These are phyloP conservation scores for Byssochlamys sp. DNA, from an alignment of 2,329 filamentous ascomycete genomes.

Conservation along the genomic window DNA sequence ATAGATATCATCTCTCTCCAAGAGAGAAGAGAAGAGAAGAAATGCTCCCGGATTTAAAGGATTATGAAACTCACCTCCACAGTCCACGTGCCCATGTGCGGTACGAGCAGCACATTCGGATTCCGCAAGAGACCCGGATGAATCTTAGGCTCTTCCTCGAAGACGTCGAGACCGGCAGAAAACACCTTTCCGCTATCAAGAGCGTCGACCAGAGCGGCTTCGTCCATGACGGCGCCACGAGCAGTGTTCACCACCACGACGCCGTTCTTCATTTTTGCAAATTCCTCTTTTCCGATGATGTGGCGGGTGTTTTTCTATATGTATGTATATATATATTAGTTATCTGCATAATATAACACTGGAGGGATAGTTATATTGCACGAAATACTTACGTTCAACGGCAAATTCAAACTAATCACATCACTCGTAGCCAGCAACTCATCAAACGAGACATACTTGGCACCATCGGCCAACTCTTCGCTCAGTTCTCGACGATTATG, in stretches of 20 bases:
- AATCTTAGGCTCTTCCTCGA: constrained; percentile 67
- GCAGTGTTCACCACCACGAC: constrained; percentile 75
- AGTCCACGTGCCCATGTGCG: constrained; percentile 81
- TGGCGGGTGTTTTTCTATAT: constrained; percentile 57
- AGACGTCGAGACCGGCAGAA: constrained; percentile 69
- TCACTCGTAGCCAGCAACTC: constrained; percentile 61
- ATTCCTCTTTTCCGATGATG: constrained; percentile 62
- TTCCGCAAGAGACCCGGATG: constrained; percentile 64
- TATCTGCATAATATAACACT: background rate
- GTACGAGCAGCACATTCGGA: constrained; percentile 62
- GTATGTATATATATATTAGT: background rate
- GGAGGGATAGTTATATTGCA: background rate
- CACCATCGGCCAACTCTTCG: constrained; percentile 38
- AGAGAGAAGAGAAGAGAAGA: background rate
- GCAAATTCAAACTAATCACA: constrained; percentile 70
- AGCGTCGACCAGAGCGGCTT: constrained; percentile 66
- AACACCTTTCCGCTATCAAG: constrained; percentile 60
- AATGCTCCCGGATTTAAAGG: no score
- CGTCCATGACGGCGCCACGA: constrained; percentile 71
- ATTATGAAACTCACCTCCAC: constrained; percentile 41
- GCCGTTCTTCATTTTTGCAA: constrained; percentile 67
- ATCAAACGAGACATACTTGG: constrained; percentile 54
- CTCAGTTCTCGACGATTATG: constrained; percentile 58
- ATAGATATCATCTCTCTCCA: no score
- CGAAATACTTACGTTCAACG: constrained; percentile 58